Evolutionary conservation across 176 grass and related monocot species (phyloP).

Genomic region (Cymbopogon citratus): DNA sequence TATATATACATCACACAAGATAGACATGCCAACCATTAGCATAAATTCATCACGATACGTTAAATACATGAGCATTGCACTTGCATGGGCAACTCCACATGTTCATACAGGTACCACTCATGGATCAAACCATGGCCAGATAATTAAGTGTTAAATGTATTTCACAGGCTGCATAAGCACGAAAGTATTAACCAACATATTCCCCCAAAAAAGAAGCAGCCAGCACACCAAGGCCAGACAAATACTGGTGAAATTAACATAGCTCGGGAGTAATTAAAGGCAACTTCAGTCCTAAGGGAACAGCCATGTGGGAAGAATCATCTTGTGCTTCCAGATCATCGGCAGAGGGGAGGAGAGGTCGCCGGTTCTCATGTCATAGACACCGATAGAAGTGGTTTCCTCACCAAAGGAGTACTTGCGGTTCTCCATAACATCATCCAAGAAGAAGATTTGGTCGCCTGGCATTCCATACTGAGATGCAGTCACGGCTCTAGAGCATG

Average conservation of each 20-base stretch:
- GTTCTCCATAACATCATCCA: conserved; percentile 14
- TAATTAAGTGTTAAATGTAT: background rate
- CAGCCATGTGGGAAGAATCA: conserved; percentile 10
- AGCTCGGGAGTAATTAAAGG: background rate
- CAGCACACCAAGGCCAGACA: background rate
- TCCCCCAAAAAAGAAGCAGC: background rate
- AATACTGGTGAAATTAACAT: background rate
- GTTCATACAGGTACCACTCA: background rate
- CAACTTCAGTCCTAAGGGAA: conserved; percentile 1
- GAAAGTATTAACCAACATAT: background rate
- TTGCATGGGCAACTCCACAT: background rate
- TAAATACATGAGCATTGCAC: background rate
- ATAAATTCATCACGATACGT: background rate
- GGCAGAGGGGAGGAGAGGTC: conserved; percentile 8
- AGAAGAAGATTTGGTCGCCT: background rate
- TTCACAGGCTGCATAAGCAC: background rate
- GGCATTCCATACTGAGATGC: conserved; percentile 4
- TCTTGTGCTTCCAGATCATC: conserved; percentile 11
- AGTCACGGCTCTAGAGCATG: background rate
- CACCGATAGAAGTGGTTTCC: background rate
- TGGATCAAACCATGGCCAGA: background rate
- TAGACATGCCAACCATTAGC: background rate
- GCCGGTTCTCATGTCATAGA: conserved; percentile 6
- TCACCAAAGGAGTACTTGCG: background rate
- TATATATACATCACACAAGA: background rate